Evolutionary conservation across 78 protist species (phyloP), one percentile per base, ranked within the genome.

Genomic region (slime mould (Dictyostelium discoideum)): DNA sequence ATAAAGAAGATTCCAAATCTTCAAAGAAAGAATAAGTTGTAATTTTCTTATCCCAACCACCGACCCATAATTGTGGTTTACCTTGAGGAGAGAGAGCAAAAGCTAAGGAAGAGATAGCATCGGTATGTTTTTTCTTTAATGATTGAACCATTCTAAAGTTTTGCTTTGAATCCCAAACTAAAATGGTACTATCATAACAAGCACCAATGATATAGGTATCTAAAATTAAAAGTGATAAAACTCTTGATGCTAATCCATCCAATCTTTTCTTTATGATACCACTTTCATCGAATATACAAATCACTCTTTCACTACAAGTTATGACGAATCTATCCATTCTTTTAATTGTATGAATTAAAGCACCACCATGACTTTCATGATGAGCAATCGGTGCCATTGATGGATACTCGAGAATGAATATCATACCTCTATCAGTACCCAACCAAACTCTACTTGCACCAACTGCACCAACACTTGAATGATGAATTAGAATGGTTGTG

Each of bases 381-480:
- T 90, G 78, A 5, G 57, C 42, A 11, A 82, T 26, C 32, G 81
- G 74, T 13, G 87, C 18, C 16, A 57, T 50, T 42, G 73, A 54
- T 29, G 95, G 95, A 73, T 90, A 72, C n/a, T 90, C 95, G 5
- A 24, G 73, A 11, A 82, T 40, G 63, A 46, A 80, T 2, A 90
- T n/a, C 54, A 69, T 32, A 50, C 95, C 95, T 39, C 84, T 90
- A 9, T 90, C 95, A 16, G 95, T 90, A 50, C 95, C 95, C 8
- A 90, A 67, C 95, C 95, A 90, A 50, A 40, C 44, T 39, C 77
- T 39, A 20, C 57, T 16, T 3, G 84, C 54, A 20, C 24, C 18
- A 5, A n/a, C 6, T 44, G 40, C 77, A 5, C 69, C 77, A 40
- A 18, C 10, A 69, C 39, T 74, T 54, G 88, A 81, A 22, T 54